A percentile compares a stretch with the other conserved stretches of the same genome.
phyloP scores from a whole-genome alignment of 1,139 yeast genomes.

The Taphrina deformans region DNA sequence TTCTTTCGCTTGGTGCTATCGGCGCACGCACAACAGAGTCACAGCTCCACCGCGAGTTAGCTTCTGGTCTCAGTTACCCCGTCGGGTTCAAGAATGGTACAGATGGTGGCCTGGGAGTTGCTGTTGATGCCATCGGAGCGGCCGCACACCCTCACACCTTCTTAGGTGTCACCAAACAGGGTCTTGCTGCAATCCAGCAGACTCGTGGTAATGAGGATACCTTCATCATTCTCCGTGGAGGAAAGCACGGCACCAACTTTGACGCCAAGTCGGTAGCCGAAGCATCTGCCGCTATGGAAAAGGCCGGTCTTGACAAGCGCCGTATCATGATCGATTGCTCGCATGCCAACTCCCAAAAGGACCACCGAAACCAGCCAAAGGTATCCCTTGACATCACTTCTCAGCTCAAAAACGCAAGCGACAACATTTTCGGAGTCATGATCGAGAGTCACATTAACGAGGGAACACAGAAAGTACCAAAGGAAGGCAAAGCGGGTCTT shows the following conservation, averaged over 20 bases:
- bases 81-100: slow-evolving; percentile 97
- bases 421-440: slow-evolving; percentile 86
- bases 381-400: slow-evolving; percentile 80
- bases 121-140: slow-evolving; percentile 90
- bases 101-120: slow-evolving; percentile 88
- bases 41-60: slow-evolving; percentile 91
- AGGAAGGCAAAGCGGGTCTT: slow-evolving; percentile 60
- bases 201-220: slow-evolving; percentile 92
- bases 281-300: slow-evolving; percentile 66
- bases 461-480: slow-evolving; percentile 87
- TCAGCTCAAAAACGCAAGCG: slow-evolving; percentile 71
- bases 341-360: slow-evolving; percentile 90
- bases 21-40: slow-evolving; percentile 98
- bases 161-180: slow-evolving; percentile 88
- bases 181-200: slow-evolving; percentile 91
- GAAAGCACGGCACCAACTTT: slow-evolving; percentile 86
- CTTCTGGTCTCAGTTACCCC: slow-evolving; percentile 94
- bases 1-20: slow-evolving; percentile 91
- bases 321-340: slow-evolving; percentile 94
- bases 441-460: slow-evolving; percentile 87
- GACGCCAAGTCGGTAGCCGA: slow-evolving; percentile 58
- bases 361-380: slow-evolving; percentile 87
- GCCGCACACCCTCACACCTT: slow-evolving; percentile 93
- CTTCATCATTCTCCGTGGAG: slow-evolving; percentile 92
- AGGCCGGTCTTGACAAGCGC: slow-evolving; percentile 58